Evolutionary conservation across 345 rosid species (phyloP), one percentile per base, ranked within the genome.

Genomic region (Euphorbia pulcherrima): DNA sequence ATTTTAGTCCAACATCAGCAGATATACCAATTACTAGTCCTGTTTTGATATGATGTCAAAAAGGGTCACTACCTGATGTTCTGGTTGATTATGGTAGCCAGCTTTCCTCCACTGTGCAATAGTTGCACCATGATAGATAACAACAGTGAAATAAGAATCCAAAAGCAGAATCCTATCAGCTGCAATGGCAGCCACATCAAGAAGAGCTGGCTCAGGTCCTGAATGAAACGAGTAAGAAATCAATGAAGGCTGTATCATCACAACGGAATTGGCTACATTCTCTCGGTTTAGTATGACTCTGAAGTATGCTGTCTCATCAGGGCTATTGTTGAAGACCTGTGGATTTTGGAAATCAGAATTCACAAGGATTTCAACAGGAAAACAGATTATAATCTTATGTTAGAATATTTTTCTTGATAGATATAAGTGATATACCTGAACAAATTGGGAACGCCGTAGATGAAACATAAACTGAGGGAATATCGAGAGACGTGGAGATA

Each of bases 71-170:
- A 91, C 99, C 91, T 84, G 83, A 78, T 94, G 97, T 66, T 94
- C 97, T 60, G 96, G 96, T 76, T 81, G 96, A 73, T 79, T 60
- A 18, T 91, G 97, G 81, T 91, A 91, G 66, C 96, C 99, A 72
- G 88, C 87, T 83, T 94, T 94, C 41, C 95, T 83, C 99, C 99
- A 94, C 62, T 91, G 99, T 60, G 97, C 93, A 18, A 94, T 91
- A 21, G 92, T 86, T 72, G 92, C 81, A 33, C 99, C 99, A 67
- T 94, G 97, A 69, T 91, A 94, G 77, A 94, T 82, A 56, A 94
- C 99, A 56, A 86, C 67, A 7, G 90, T 87, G 74, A 94, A 91
- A 79, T 82, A 91, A 53, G 97, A 82, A 74, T 94, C 97, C 76
- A 94, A 74, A 73, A 94, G 84, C 59, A 91, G 88, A 75, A 91